phyloP scores from a whole-genome alignment of 441 rosid genomes.

The Gossypium schwendimanii region DNA sequence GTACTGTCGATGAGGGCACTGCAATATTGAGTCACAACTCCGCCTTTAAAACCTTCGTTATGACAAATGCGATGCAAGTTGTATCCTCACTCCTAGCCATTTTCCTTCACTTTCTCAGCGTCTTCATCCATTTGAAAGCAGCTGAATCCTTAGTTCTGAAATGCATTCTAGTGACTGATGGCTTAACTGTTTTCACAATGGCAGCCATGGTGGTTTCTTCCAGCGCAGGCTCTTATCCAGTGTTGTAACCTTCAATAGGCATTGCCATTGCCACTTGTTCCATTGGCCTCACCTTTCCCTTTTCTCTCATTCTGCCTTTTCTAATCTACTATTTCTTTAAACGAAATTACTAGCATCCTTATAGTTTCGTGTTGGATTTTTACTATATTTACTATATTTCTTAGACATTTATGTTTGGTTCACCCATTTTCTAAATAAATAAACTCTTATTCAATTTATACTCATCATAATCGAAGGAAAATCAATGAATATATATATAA shows the following conservation, averaged over 20 bases:
- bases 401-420: too few relatives aligned
- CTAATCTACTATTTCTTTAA: too few relatives aligned
- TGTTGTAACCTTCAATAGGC: background rate
- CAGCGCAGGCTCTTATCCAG: background rate
- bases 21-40: background rate
- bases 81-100: background rate
- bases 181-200: background rate
- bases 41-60: background rate
- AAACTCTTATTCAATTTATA: too few relatives aligned
- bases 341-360: too few relatives aligned
- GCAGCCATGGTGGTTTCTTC: background rate
- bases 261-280: background rate
- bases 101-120: background rate
- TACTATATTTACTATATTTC: too few relatives aligned
- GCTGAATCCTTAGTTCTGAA: too few relatives aligned
- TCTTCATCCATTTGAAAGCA: too few relatives aligned
- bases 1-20: background rate
- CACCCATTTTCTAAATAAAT: too few relatives aligned
- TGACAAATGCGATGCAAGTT: background rate
- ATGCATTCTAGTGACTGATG: background rate
- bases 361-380: too few relatives aligned
- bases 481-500: too few relatives aligned
- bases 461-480: too few relatives aligned
- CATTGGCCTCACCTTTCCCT: background rate
- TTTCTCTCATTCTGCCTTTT: too few relatives aligned